These are phyloP conservation scores for Aegilops umbellulata DNA, from an alignment of 176 grass and related monocot genomes.

Conservation along the genomic window DNA sequence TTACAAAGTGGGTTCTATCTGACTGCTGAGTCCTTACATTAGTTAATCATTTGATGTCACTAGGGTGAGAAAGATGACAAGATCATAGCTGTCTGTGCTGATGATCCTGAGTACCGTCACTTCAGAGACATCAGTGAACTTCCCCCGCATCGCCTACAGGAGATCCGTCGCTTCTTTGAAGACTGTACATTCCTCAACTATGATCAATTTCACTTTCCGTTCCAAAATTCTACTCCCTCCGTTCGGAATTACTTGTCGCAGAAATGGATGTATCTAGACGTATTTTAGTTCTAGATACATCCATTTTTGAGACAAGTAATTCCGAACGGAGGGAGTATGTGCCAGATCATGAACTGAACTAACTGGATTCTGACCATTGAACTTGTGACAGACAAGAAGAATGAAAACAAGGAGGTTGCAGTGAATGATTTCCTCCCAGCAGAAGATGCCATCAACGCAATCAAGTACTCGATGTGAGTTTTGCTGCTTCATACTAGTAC, in stretches of 20 bases:
- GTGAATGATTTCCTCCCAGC: slow-evolving; percentile 97
- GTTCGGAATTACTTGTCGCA: no score
- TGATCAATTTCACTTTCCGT: neutral
- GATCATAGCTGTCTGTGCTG: slow-evolving; percentile 99
- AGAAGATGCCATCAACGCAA: slow-evolving; percentile 68
- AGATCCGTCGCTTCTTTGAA: slow-evolving; percentile 98
- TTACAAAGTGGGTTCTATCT: neutral
- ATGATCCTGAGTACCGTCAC: slow-evolving; percentile 91
- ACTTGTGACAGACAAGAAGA: slow-evolving; percentile 79
- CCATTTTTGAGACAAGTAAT: no score
- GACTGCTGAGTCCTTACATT: slow-evolving; percentile 30
- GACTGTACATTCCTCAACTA: slow-evolving; percentile 60
- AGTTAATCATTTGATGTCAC: slow-evolving; percentile 2
- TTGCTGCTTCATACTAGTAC: neutral
- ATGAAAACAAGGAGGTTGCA: slow-evolving; percentile 96
- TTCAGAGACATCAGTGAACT: slow-evolving; percentile 93
- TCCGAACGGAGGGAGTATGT: no score
- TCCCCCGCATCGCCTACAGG: slow-evolving; percentile 82
- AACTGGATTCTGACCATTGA: neutral
- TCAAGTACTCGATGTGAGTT: slow-evolving; percentile 93
- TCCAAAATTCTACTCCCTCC: slow-evolving; percentile 31
- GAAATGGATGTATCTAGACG: no score
- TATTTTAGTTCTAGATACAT: no score
- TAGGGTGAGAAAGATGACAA: slow-evolving; percentile 99
- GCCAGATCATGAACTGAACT: neutral